A percentile compares a stretch with the other conserved stretches of the same genome.
Conservation (phyloP, 2,329 filamentous ascomycete species). For the Arthrobotrys pseudoclavata region DNA sequence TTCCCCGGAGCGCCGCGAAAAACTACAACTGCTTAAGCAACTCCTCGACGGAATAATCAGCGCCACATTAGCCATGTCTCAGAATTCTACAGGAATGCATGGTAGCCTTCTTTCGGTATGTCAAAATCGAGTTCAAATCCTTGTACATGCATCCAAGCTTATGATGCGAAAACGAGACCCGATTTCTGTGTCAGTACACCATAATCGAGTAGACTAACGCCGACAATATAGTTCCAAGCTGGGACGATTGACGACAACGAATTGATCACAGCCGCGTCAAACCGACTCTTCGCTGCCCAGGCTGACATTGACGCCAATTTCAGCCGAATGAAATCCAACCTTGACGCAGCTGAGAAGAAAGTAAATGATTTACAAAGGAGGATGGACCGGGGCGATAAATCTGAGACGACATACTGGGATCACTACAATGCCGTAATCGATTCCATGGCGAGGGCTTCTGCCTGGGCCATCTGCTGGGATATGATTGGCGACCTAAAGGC, state of each 20-base stretch:
- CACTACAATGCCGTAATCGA: conserved; percentile 37
- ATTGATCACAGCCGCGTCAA: conserved; percentile 15
- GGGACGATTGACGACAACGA: conserved; percentile 20
- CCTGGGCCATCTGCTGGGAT: conserved; percentile 42
- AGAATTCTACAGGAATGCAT: conserved; percentile 29
- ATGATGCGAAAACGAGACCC: not conserved
- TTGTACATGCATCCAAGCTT: not conserved
- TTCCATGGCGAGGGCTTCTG: conserved; percentile 26
- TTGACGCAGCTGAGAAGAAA: conserved; percentile 24
- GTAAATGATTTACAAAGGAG: conserved; percentile 15
- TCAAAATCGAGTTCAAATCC: not conserved
- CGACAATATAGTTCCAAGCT: conserved; percentile 20
- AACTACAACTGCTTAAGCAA: conserved; percentile 41
- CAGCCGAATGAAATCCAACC: conserved; percentile 20
- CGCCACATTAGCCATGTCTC: conserved; percentile 35
- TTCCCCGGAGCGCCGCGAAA: conserved; percentile 30
- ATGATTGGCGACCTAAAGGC: conserved; percentile 29
- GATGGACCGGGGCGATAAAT: conserved; percentile 37
- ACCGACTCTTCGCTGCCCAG: conserved; percentile 11
- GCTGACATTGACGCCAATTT: conserved; percentile 25
- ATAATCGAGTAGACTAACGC: not conserved
- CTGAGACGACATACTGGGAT: conserved; percentile 34
- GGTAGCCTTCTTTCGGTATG: conserved; percentile 27
- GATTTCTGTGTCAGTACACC: not conserved
- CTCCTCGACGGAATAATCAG: conserved; percentile 28